Evolutionary conservation across 225 moss, liverwort and hornwort genomes (phyloP).

Genomic region (Bryoerythrophyllum caledonicum): DNA sequence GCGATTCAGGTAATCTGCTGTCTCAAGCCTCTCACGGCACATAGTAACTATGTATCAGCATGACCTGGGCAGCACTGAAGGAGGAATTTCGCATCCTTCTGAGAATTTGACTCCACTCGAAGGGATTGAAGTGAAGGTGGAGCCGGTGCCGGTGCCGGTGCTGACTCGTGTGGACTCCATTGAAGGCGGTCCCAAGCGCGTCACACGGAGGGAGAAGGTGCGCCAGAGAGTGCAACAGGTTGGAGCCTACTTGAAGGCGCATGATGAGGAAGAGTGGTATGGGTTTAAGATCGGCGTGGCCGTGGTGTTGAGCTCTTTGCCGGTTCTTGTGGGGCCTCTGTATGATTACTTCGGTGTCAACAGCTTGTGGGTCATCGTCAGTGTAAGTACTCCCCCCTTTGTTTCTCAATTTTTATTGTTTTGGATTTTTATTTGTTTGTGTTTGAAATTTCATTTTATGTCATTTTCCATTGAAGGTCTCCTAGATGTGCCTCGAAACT

Average conservation of each 20-base stretch:
- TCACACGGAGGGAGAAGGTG: conserved; percentile 44
- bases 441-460: background rate
- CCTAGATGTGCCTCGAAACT: background rate
- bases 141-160: too few species aligned
- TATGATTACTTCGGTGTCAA: conserved; percentile 50
- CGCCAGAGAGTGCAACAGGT: conserved; percentile 23
- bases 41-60: conserved; percentile 61
- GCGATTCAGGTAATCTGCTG: conserved; percentile 12
- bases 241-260: conserved; percentile 37
- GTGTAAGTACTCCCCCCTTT: conserved; percentile 35
- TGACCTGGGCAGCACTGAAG: conserved; percentile 49
- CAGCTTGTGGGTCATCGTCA: conserved; percentile 52
- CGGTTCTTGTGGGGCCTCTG: conserved; percentile 43
- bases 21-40: conserved; percentile 26
- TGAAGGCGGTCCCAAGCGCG: conserved; percentile 48
- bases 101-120: conserved; percentile 43
- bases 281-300: conserved; percentile 55
- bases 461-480: background rate
- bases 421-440: too few species aligned
- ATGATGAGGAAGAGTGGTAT: conserved; percentile 46
- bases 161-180: conserved; percentile 58
- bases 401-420: too few species aligned
- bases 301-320: conserved; percentile 40
- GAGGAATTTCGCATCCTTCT: conserved; percentile 45
- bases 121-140: conserved; percentile 54